Conservation (phyloP, 768 basidiomycete species). For the Tricholoma hemisulphureum region DNA sequence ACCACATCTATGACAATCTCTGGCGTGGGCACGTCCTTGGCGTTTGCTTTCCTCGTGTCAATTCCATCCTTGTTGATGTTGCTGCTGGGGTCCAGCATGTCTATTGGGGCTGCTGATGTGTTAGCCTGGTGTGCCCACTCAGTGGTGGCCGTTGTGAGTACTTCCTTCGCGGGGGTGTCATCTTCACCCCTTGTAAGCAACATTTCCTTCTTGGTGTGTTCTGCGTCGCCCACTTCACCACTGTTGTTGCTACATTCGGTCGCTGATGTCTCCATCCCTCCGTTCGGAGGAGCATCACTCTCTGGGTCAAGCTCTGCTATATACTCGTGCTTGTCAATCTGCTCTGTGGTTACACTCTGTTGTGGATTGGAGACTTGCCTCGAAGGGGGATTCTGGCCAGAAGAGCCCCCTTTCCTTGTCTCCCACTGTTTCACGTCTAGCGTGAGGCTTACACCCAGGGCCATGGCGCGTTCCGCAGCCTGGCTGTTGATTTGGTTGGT, state of each 20-base stretch:
- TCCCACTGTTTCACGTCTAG: too few species aligned
- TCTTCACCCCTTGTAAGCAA: too few species aligned
- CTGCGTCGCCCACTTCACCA: too few species aligned
- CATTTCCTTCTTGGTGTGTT: too few species aligned
- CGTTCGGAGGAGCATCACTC: too few species aligned
- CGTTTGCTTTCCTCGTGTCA: neutral
- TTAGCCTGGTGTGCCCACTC: too few species aligned
- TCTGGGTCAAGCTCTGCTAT: too few species aligned
- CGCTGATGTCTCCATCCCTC: too few species aligned
- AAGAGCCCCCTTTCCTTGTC: neutral
- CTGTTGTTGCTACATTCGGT: too few species aligned
- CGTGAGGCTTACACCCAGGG: neutral
- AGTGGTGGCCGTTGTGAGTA: neutral
- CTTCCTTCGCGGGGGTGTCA: neutral
- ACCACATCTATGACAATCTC: neutral
- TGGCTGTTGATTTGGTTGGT: neutral
- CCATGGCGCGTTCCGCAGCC: neutral
- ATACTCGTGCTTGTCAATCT: conserved; percentile 24
- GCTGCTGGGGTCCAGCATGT: too few species aligned
- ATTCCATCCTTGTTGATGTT: neutral
- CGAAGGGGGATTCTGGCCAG: neutral
- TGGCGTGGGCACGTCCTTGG: neutral
- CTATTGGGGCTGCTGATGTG: neutral
- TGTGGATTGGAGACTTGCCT: neutral
- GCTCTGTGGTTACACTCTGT: conserved; percentile 13